phyloP scores from a whole-genome alignment of 495 filamentous ascomycete species.

The Podospora bellae-mahoneyi region DNA sequence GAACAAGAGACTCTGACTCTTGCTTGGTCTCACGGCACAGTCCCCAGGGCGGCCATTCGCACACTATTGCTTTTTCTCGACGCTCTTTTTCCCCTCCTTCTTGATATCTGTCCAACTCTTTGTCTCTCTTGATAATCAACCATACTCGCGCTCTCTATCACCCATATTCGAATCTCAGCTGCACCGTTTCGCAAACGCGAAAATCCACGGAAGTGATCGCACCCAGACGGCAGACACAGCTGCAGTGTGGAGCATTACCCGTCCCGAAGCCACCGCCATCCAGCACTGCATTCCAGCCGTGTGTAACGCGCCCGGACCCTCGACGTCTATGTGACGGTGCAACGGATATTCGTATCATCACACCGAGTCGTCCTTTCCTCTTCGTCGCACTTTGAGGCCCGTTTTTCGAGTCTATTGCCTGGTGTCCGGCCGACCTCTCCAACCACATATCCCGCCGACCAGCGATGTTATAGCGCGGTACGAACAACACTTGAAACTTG shows the following conservation, averaged over 20 bases:
- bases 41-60: neutral
- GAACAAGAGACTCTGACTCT: neutral
- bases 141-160: neutral
- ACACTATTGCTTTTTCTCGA: slow-evolving; percentile 14
- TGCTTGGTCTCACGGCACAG: slow-evolving; percentile 9
- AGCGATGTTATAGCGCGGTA: slow-evolving; percentile 16
- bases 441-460: neutral
- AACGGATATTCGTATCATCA: slow-evolving; percentile 1
- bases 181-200: neutral
- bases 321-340: neutral
- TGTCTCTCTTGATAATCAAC: neutral
- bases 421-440: slow-evolving; percentile 1
- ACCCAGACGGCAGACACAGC: neutral
- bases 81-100: slow-evolving; percentile 14
- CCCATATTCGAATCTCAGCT: neutral
- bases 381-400: neutral
- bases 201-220: neutral
- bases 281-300: slow-evolving; percentile 6
- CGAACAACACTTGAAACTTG: slow-evolving; percentile 12
- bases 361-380: neutral
- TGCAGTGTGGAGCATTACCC: neutral
- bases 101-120: neutral
- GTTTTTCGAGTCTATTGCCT: neutral
- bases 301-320: slow-evolving; percentile 30
- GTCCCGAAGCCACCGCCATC: neutral